These are phyloP conservation scores for Penicillium bialowiezense DNA, from an alignment of 495 filamentous ascomycete genomes.

Conservation along the genomic window DNA sequence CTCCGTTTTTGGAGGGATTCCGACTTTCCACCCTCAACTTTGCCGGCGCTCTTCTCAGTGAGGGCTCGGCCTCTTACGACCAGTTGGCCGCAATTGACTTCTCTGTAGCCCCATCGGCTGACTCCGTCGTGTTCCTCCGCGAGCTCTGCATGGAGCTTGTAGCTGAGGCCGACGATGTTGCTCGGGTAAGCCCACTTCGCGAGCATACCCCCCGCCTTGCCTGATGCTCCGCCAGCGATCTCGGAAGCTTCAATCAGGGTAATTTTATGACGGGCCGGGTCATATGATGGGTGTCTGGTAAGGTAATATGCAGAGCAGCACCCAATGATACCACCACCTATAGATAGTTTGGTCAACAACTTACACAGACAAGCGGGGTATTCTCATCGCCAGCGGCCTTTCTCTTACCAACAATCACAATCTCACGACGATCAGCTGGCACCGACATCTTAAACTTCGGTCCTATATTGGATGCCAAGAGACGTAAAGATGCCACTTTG, in stretches of 20 bases:
- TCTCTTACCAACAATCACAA: constrained; percentile 66
- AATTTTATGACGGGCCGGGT: constrained; percentile 70
- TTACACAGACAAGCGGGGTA: constrained; percentile 27
- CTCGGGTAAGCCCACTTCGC: constrained; percentile 90
- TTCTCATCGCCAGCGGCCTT: constrained; percentile 5
- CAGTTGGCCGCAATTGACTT: constrained; percentile 72
- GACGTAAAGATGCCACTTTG: constrained; percentile 29
- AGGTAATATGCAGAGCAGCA: constrained; percentile 92
- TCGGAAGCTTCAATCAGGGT: constrained; percentile 86
- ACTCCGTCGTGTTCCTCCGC: constrained; percentile 81
- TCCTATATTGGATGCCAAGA: constrained; percentile 14
- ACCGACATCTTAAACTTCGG: constrained; percentile 34
- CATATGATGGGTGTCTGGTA: constrained; percentile 81
- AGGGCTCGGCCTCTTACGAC: constrained; percentile 53
- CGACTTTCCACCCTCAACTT: constrained; percentile 25
- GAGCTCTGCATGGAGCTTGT: constrained; percentile 75
- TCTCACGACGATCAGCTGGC: constrained; percentile 50
- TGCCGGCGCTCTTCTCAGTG: constrained; percentile 31
- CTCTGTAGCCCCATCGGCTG: constrained; percentile 84
- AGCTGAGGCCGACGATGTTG: constrained; percentile 84
- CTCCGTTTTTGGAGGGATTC: constrained; percentile 74
- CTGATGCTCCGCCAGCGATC: constrained; percentile 88
- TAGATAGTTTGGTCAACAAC: constrained; percentile 11
- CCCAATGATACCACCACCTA: constrained; percentile 94
- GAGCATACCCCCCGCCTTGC: constrained; percentile 90